These are phyloP conservation scores for Fusarium stilboides DNA, from an alignment of 2,329 filamentous ascomycete species.

Conservation along the genomic window DNA sequence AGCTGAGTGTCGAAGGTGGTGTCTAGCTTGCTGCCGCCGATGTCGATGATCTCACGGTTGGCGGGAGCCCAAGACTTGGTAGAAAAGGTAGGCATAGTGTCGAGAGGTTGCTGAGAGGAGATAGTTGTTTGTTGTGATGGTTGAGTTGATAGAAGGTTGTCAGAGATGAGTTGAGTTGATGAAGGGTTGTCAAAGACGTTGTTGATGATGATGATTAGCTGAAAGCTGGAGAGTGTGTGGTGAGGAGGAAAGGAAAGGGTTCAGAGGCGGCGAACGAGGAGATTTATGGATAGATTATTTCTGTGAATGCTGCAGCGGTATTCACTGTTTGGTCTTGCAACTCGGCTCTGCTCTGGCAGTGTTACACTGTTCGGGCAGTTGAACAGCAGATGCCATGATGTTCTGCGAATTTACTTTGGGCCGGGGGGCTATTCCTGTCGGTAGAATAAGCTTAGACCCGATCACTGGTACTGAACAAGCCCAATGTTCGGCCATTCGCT, in stretches of 20 bases:
- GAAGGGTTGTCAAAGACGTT: neutral
- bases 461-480: neutral
- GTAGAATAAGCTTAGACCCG: neutral
- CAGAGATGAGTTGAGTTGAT: neutral
- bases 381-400: neutral
- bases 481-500: neutral
- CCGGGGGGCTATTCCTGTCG: neutral
- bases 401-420: neutral
- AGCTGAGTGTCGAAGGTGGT: constrained; percentile 28
- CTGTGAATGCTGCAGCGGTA: fast-evolving
- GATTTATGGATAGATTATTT: neutral
- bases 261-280: fast-evolving
- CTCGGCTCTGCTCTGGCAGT: no score
- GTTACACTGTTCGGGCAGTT: neutral
- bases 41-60: constrained; percentile 29
- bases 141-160: neutral
- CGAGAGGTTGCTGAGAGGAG: neutral
- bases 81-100: neutral
- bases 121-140: no score
- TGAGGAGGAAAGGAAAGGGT: neutral
- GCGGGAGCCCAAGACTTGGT: neutral
- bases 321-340: neutral
- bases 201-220: neutral
- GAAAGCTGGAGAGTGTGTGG: neutral
- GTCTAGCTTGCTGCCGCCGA: constrained; percentile 38